A percentile compares a stretch with the other conserved stretches of the same genome.
Conservation (phyloP, 495 filamentous ascomycete genomes). For the Xylaria longipes region DNA sequence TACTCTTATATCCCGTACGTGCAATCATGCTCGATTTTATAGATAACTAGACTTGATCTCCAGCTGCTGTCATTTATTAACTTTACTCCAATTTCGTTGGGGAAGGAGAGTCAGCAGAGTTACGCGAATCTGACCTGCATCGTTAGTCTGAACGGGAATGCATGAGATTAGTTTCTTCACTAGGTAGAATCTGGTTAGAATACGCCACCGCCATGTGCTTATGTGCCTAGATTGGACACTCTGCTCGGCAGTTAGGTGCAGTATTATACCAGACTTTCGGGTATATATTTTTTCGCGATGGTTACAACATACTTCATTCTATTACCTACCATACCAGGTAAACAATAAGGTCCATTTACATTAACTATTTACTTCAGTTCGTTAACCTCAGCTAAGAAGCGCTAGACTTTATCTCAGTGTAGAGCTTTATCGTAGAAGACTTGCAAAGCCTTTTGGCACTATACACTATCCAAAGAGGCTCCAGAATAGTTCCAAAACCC, state of each 20-base stretch:
- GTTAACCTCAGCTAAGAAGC: not conserved
- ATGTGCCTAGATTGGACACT: constrained; percentile 6
- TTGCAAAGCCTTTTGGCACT: not conserved
- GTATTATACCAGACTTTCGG: constrained; percentile 1
- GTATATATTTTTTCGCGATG: constrained; percentile 2
- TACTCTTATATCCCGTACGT: too few relatives aligned
- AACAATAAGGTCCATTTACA: not conserved
- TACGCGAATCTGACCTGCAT: not conserved
- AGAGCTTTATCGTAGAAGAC: not conserved
- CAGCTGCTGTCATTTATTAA: too few relatives aligned
- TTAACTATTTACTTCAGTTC: not conserved
- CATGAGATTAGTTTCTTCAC: not conserved
- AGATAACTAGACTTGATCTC: too few relatives aligned
- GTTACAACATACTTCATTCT: not conserved
- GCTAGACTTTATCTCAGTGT: not conserved
- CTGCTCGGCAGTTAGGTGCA: constrained; percentile 15
- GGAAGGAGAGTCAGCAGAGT: not conserved
- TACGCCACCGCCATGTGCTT: not conserved
- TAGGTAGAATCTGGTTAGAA: constrained; percentile 10
- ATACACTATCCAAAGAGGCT: not conserved
- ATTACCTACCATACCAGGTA: not conserved
- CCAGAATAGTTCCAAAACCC: not conserved
- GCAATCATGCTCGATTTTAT: too few relatives aligned
- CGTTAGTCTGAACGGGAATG: not conserved
- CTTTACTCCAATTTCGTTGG: not conserved